Percentiles rank a stretch among this genome's conserved stretches.
Evolutionary conservation across 1,139 yeast genomes (phyloP).

Genomic region (Saccharomycopsis hybrid): DNA sequence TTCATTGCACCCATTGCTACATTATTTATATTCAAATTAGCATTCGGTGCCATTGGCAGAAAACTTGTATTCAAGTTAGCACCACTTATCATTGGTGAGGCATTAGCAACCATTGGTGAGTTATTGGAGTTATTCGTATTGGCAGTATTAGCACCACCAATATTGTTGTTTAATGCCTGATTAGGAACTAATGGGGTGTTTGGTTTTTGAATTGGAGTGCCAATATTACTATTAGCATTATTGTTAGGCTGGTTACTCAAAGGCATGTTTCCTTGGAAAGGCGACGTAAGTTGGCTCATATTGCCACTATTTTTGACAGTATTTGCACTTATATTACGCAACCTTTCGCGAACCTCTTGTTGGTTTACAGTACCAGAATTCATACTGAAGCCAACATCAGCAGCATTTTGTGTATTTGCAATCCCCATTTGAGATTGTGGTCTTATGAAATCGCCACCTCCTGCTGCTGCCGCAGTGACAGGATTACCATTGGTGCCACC

Average conservation of each 20-base stretch:
- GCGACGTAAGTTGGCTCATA: too few relatives aligned
- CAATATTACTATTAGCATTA: conserved; percentile 4
- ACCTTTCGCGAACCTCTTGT: conserved; percentile 18
- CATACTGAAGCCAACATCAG: conserved; percentile 4
- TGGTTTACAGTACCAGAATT: conserved; percentile 14
- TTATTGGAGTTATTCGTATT: too few relatives aligned
- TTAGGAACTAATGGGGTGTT: conserved; percentile 10
- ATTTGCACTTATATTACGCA: conserved; percentile 6
- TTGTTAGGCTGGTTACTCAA: background rate
- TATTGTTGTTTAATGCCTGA: conserved; percentile 3
- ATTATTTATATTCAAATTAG: background rate
- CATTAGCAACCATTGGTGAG: conserved; percentile 13
- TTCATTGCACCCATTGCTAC: background rate
- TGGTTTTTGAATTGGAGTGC: conserved; percentile 9
- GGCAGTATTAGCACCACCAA: too few relatives aligned
- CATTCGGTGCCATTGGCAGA: conserved; percentile 6
- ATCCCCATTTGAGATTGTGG: background rate
- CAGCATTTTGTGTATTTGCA: conserved; percentile 3
- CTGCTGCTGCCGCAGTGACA: too few relatives aligned
- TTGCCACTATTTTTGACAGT: background rate
- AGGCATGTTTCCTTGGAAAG: too few relatives aligned
- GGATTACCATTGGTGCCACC: too few relatives aligned
- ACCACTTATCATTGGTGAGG: conserved; percentile 13
- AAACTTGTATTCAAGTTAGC: background rate
- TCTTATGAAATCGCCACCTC: conserved; percentile 5